phyloP scores from a whole-genome alignment of 2,329 filamentous ascomycete genomes.

The Coniochaeta sp. region DNA sequence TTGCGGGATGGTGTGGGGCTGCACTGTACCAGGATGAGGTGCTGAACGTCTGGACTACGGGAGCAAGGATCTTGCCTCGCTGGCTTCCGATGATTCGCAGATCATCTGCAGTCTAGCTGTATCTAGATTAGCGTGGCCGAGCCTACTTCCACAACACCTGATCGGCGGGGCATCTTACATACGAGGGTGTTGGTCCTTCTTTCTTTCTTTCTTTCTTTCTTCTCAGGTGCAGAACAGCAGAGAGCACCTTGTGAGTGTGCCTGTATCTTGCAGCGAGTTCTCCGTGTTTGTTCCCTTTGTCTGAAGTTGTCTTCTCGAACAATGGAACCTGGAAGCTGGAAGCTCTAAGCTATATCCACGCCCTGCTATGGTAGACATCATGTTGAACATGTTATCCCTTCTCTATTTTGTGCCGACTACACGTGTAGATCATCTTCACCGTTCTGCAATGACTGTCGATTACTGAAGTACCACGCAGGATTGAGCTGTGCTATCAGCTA shows the following conservation, averaged over 20 bases:
- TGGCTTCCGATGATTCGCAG: not conserved
- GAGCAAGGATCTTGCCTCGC: not conserved
- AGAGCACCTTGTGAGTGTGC: too few relatives aligned
- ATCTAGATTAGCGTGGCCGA: not conserved
- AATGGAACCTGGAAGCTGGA: too few relatives aligned
- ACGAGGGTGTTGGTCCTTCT: not conserved
- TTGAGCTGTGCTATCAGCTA: not conserved
- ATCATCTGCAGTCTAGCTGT: not conserved
- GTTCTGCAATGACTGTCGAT: not conserved
- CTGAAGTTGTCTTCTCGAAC: too few relatives aligned
- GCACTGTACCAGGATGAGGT: not conserved
- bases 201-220: not conserved
- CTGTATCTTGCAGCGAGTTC: too few relatives aligned
- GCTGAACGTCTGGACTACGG: not conserved
- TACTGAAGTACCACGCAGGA: not conserved
- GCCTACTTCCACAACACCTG: constrained; percentile 1
- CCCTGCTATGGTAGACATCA: too few relatives aligned
- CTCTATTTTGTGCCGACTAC: too few relatives aligned
- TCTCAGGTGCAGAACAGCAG: too few relatives aligned
- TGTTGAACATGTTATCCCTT: too few relatives aligned
- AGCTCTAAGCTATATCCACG: too few relatives aligned
- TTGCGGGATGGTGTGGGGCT: not conserved
- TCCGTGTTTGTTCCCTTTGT: not conserved
- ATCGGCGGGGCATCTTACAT: not conserved
- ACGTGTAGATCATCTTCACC: not conserved